These are phyloP conservation scores for Thermochaetoides thermophila DNA, from an alignment of 495 filamentous ascomycete genomes.

Conservation along the genomic window DNA sequence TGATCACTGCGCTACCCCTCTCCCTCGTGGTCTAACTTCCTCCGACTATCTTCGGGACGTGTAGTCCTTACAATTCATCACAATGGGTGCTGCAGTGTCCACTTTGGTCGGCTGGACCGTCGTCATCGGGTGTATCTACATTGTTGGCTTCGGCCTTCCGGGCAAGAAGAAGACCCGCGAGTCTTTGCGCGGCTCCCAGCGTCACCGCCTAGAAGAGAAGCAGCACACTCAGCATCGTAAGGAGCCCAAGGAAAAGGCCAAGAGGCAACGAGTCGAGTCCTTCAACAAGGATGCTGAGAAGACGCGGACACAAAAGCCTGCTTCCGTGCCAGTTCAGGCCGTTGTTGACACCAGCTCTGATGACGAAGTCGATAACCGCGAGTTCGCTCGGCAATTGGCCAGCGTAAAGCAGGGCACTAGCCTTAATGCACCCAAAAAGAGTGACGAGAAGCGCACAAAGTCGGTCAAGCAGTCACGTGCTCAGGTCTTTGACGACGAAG, in stretches of 20 bases:
- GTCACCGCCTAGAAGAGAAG: constrained; percentile 21
- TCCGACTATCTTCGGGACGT: neutral
- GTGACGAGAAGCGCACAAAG: constrained; percentile 45
- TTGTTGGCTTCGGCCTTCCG: constrained; percentile 8
- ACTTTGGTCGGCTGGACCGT: constrained; percentile 42
- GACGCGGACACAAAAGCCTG: constrained; percentile 10
- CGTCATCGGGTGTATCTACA: constrained; percentile 35
- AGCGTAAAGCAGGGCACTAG: constrained; percentile 49
- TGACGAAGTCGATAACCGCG: constrained; percentile 50
- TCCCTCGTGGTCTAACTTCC: neutral
- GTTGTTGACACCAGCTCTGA: constrained; percentile 26
- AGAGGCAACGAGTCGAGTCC: constrained; percentile 16
- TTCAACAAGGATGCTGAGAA: constrained; percentile 17
- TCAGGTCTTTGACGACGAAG: constrained; percentile 22
- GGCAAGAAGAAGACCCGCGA: constrained; percentile 10
- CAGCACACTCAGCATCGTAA: constrained; percentile 22
- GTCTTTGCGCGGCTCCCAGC: constrained; percentile 6
- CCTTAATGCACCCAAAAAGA: constrained; percentile 37
- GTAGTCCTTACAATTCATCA: constrained; percentile 6
- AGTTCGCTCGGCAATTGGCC: constrained; percentile 57
- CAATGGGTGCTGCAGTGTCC: constrained; percentile 29
- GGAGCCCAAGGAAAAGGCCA: constrained; percentile 20
- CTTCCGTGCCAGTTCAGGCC: constrained; percentile 5
- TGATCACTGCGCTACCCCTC: too few species aligned
- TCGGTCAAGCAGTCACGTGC: constrained; percentile 42